A percentile compares a stretch with the other conserved stretches of the same genome.
Evolutionary conservation across 164 flowering plant species (phyloP).

Genomic region (Protea cynaroides): DNA sequence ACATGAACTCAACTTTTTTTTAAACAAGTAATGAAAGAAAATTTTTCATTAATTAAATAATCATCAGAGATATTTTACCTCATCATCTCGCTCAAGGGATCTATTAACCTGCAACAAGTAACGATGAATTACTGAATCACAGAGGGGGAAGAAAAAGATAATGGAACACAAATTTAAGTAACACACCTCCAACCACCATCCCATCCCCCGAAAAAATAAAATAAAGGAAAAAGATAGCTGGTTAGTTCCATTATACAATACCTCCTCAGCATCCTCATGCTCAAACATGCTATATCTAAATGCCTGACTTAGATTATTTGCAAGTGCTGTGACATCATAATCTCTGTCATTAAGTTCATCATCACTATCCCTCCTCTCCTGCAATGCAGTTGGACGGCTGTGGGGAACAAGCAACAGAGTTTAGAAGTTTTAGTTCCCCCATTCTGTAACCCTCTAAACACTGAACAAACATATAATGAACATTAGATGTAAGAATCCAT

Average conservation of each 20-base stretch:
- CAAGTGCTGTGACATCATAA: constrained; percentile 86
- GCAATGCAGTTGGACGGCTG: constrained; percentile 95
- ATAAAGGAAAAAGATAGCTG: not conserved
- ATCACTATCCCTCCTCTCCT: constrained; percentile 94
- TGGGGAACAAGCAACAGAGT: constrained; percentile 12
- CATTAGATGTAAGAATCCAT: too few relatives aligned
- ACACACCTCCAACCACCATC: not conserved
- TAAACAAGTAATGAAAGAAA: not conserved
- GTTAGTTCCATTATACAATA: constrained; percentile 13
- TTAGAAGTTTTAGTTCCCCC: not conserved
- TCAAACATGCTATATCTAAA: constrained; percentile 73
- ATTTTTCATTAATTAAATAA: not conserved
- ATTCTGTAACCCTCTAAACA: too few relatives aligned
- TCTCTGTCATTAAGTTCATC: constrained; percentile 91
- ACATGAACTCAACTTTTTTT: not conserved
- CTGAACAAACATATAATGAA: too few relatives aligned
- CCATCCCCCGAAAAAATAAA: not conserved
- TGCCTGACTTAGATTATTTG: constrained; percentile 83
- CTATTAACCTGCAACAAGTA: constrained; percentile 55
- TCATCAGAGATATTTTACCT: constrained; percentile 41
- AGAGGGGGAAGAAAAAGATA: not conserved
- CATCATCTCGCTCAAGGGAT: constrained; percentile 81
- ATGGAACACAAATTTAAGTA: not conserved
- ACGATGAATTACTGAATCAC: constrained; percentile 8
- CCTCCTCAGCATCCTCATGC: constrained; percentile 78